Base-by-base conservation (phyloP, 2,329 filamentous ascomycete species). In the Monilinia fructicola region DNA sequence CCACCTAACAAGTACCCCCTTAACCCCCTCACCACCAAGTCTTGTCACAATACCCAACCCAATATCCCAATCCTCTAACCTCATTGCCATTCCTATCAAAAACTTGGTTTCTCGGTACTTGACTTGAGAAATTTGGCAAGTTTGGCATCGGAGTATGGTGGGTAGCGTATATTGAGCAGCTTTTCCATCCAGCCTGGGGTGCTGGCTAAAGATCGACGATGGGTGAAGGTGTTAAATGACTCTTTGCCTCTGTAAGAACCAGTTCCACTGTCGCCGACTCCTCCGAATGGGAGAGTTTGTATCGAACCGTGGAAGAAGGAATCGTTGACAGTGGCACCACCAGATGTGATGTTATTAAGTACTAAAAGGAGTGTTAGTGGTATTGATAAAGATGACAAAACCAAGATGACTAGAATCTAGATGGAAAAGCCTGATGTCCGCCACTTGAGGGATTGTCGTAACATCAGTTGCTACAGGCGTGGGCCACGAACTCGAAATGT, bases 161-260 rank as follows among this genome's bases (percentile, higher is more conserved):
- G 84, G 78, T 90, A 90, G 68, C 91, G 85, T 63, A 91, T 81
- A 67, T 84, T 83, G 71, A 94, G 79, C 68, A 92, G 74, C 50
- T 79, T 80, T 75, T 92, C 89, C 71, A 89, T 82, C 89, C 89
- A 92, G 21, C 77, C 73, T 0, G 89, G 89, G 5, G 87, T 90
- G 54, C 81, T 83, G 28, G 86, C 85, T 44, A 91, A 78, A 60
- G 78, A 79, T 50, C 84, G 79, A 42, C 81, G 81, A 76, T 91
- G 88, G 1, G 85, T 85, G 75, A 90, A 91, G 71, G 80, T 80
- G 72, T 91, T 88, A 77, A 91, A 91, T 2, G 83, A 86, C n/a
- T 89, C 83, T 74, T 87, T 87, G 68, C 93, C 93, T 72, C 90
- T 87, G 81, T 96, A 96, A 40, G 85, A 81, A 69, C 92, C 92